Evolutionary conservation across 352 stramenopile species (phyloP).

Genomic region (Globisporangium irregulare): DNA sequence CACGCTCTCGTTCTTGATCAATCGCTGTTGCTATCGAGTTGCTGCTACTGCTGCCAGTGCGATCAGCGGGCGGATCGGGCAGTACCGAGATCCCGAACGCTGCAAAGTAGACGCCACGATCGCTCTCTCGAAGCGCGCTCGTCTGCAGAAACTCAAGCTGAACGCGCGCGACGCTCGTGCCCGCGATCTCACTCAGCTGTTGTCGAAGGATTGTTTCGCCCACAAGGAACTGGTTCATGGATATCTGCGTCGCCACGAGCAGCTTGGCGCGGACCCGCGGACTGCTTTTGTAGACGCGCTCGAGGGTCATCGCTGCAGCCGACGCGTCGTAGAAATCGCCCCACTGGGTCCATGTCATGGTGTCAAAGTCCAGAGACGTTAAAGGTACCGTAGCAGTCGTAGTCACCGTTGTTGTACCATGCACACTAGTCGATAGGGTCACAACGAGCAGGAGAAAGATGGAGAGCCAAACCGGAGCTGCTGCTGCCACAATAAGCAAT

Average conservation of each 20-base stretch:
- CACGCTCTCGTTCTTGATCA: slow-evolving; percentile 23
- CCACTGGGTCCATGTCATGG: slow-evolving; percentile 14
- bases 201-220: slow-evolving; percentile 24
- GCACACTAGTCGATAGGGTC: background rate
- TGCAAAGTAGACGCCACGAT: slow-evolving; percentile 17
- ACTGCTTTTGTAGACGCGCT: slow-evolving; percentile 20
- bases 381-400: background rate
- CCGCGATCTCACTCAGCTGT: slow-evolving; percentile 26
- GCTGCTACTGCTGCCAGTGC: background rate
- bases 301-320: slow-evolving; percentile 10
- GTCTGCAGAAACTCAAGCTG: slow-evolving; percentile 31
- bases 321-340: slow-evolving; percentile 1
- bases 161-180: slow-evolving; percentile 17
- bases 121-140: slow-evolving; percentile 11
- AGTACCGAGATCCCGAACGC: slow-evolving; percentile 28
- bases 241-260: slow-evolving; percentile 21
- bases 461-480: background rate
- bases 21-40: slow-evolving; percentile 3
- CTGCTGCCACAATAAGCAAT: background rate
- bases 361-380: slow-evolving; percentile 1
- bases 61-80: background rate
- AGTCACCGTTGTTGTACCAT: background rate
- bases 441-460: background rate
- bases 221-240: slow-evolving; percentile 24
- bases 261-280: slow-evolving; percentile 31